Base-by-base conservation (phyloP, 2,329 filamentous ascomycete genomes). In the Camillea tinctor region DNA sequence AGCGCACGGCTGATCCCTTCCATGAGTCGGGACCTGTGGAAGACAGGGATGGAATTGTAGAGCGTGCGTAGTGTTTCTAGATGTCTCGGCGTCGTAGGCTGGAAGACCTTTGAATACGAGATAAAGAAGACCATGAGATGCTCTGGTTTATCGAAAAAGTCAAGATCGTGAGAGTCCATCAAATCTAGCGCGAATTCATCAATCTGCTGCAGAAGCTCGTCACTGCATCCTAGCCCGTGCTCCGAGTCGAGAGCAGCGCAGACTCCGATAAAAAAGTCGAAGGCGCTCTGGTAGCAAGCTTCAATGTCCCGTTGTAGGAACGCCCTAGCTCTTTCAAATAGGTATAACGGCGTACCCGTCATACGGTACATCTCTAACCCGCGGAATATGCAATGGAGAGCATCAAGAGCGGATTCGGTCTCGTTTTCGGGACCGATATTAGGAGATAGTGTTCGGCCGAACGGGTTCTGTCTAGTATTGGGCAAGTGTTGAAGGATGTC, bases 401-500 rank as follows among this genome's bases (percentile, higher is more conserved):
- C 64, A 3, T 59, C 58, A 7, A 59, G 21, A 15, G 57, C 44
- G 9, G 49, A 21, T 7, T 54, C 23, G 5, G 36, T 57, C 49
- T 49, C 50, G 58, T 63, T 57, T 26, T 21, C 8, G 3, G 22
- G 26, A 11, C 54, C 58, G 15, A 66, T 60, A 15, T 49, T 23
- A 1, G 59, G 56, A 21, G 53, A 49, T 11, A 66, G 56, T 1
- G 50, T 50, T 36, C 60, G 56, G 1, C 64, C 62, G 26, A 60
- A 60, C 17, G 57, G 55, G 8, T 53, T 53, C 3, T 57, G 52
- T 17, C 62, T 50, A 13, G 60, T 56, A 23, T 60, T 60, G 40
- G 64, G 64, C 15, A 64, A 26, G 53, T 66, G 60, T 9, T 58
- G 44, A 20, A 61, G 57, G 19, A 66, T 59, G 49, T 64, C 64